Evolutionary conservation across 768 basidiomycete species (phyloP).

Genomic region (Tricholoma bakamatsutake): DNA sequence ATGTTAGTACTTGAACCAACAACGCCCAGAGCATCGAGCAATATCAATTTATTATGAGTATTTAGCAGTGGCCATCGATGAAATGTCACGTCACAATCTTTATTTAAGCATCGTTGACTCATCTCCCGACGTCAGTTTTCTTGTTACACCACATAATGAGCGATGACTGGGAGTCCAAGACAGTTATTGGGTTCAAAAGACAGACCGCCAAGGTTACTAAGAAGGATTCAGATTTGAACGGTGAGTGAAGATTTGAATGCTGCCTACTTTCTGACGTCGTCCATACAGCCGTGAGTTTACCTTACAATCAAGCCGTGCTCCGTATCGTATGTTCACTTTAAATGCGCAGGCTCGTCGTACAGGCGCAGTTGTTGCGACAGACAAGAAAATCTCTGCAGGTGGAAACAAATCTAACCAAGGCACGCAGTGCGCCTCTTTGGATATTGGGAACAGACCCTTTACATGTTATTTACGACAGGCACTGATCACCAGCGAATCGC

Average conservation of each 20-base stretch:
- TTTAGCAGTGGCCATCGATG: constrained; percentile 3
- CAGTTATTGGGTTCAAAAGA: constrained; percentile 67
- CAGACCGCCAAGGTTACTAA: constrained; percentile 57
- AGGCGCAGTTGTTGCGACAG: constrained; percentile 75
- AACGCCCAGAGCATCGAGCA: too few species aligned
- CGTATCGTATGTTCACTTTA: constrained; percentile 2
- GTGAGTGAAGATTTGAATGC: constrained; percentile 19
- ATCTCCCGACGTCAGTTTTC: constrained; percentile 5
- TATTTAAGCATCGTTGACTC: not conserved
- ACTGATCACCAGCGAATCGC: constrained; percentile 93
- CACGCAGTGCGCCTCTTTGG: constrained; percentile 19
- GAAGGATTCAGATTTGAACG: constrained; percentile 53
- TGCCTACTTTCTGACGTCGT: not conserved
- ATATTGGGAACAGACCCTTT: not conserved
- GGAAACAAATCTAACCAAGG: constrained; percentile 75
- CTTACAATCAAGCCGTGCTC: not conserved
- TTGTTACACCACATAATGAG: constrained; percentile 26
- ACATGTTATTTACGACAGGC: constrained; percentile 35
- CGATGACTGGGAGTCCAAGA: constrained; percentile 69
- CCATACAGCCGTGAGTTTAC: constrained; percentile 46
- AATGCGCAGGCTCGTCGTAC: constrained; percentile 58
- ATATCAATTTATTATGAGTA: too few species aligned
- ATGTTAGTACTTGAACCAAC: too few species aligned
- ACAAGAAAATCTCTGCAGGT: constrained; percentile 69
- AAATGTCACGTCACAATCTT: constrained; percentile 12